phyloP scores from a whole-genome alignment of 2,329 filamentous ascomycete genomes.

The Albifimbria verrucaria region DNA sequence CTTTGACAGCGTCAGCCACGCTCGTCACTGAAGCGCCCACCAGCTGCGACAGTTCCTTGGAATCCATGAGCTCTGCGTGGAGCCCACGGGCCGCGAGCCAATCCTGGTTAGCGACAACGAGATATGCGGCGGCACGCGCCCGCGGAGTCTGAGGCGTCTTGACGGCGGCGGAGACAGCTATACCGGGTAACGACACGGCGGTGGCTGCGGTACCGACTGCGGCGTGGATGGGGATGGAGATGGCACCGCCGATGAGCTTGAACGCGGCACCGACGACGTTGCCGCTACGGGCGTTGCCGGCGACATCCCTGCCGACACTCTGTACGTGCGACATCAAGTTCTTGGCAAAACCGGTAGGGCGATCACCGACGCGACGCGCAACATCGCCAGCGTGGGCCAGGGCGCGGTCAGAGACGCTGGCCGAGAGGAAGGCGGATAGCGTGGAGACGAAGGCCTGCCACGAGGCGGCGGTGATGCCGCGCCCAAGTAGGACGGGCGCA shows the following conservation, averaged over 20 bases:
- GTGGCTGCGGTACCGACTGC: conserved; percentile 34
- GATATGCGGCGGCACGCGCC: conserved; percentile 38
- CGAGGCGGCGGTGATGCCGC: conserved; percentile 31
- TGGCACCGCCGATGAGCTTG: conserved; percentile 31
- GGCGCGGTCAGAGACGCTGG: conserved; percentile 41
- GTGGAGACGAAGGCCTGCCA: conserved; percentile 35
- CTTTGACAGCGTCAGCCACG: conserved; percentile 35
- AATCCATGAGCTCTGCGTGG: conserved; percentile 32
- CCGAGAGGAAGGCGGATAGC: conserved; percentile 42
- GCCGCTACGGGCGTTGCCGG: conserved; percentile 32
- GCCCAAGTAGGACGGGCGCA: conserved; percentile 31
- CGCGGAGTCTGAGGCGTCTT: conserved; percentile 37
- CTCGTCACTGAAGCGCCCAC: conserved; percentile 28
- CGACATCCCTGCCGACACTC: conserved; percentile 31
- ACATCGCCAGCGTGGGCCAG: conserved; percentile 40
- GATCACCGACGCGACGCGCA: conserved; percentile 29
- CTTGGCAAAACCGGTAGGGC: conserved; percentile 33
- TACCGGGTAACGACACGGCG: conserved; percentile 28
- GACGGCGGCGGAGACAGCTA: conserved; percentile 27
- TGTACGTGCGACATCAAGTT: conserved; percentile 33
- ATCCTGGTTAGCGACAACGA: conserved; percentile 37
- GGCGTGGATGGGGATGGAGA: conserved; percentile 35
- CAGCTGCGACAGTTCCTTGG: conserved; percentile 23
- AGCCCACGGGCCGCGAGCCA: conserved; percentile 39
- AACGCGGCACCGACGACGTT: conserved; percentile 36